A percentile compares a stretch with the other conserved stretches of the same genome.
Conservation (phyloP, 768 basidiomycete genomes). For the Pleurotus cornucopiae region DNA sequence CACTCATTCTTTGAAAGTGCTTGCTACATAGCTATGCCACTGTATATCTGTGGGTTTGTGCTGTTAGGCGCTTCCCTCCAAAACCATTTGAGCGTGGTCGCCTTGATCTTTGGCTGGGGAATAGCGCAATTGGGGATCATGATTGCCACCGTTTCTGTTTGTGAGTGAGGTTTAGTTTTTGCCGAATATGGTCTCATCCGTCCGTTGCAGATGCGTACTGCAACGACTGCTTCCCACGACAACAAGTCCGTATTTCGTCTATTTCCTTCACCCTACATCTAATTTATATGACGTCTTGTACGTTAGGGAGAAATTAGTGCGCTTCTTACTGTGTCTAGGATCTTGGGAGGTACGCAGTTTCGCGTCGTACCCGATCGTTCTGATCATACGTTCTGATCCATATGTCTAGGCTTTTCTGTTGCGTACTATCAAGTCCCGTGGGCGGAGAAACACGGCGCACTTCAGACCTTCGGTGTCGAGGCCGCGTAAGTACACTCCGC, state of each 20-base stretch:
- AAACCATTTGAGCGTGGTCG: slow-evolving; percentile 40
- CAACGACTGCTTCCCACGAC: slow-evolving; percentile 45
- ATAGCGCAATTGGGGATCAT: slow-evolving; percentile 53
- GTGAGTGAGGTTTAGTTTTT: slow-evolving; percentile 24
- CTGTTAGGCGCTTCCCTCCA: slow-evolving; percentile 47
- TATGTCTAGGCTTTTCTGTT: slow-evolving; percentile 46
- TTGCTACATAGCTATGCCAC: slow-evolving; percentile 46
- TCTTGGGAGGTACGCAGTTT: slow-evolving; percentile 37
- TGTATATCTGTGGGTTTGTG: slow-evolving; percentile 52
- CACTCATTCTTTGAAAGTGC: slow-evolving; percentile 29
- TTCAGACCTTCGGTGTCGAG: slow-evolving; percentile 61
- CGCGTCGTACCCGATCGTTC: not conserved
- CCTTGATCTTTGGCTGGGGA: slow-evolving; percentile 58
- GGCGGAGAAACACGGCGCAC: slow-evolving; percentile 54
- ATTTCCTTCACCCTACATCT: not conserved
- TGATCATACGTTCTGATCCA: not conserved
- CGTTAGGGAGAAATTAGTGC: slow-evolving; percentile 59
- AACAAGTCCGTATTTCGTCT: slow-evolving; percentile 24
- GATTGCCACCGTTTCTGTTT: slow-evolving; percentile 61
- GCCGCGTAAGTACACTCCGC: slow-evolving; percentile 41
- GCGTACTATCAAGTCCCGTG: slow-evolving; percentile 67
- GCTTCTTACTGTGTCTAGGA: slow-evolving; percentile 52
- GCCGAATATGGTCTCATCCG: no score
- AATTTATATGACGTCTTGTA: not conserved
- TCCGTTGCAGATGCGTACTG: slow-evolving; percentile 29